These are phyloP conservation scores for Sporisorium reilianum DNA, from an alignment of 1,284 basidiomycete species.

Conservation along the genomic window DNA sequence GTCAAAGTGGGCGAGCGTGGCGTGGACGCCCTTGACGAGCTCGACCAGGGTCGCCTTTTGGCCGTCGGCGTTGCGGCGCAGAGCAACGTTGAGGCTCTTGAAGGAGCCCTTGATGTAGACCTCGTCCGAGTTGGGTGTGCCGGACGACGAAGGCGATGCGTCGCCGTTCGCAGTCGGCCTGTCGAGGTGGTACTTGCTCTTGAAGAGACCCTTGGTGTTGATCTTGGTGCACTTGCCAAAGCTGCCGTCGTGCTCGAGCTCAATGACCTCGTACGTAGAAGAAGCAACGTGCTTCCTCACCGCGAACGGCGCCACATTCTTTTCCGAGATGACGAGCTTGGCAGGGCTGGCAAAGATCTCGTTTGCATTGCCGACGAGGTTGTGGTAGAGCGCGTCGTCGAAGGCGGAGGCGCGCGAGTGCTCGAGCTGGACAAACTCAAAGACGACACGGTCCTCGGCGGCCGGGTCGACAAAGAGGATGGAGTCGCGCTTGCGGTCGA, in stretches of 20 bases:
- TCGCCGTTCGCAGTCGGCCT: background rate
- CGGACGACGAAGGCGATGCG: slow-evolving; percentile 2
- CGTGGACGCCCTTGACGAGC: slow-evolving; percentile 40
- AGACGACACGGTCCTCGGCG: slow-evolving; percentile 29
- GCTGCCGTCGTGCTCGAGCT: slow-evolving; percentile 29
- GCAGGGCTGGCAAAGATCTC: slow-evolving; percentile 34
- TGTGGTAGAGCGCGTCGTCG: slow-evolving; percentile 36
- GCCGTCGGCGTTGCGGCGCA: slow-evolving; percentile 33
- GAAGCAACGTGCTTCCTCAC: slow-evolving; percentile 50
- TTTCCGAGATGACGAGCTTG: slow-evolving; percentile 31
- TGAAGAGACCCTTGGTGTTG: slow-evolving; percentile 45
- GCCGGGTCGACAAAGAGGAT: slow-evolving; percentile 33
- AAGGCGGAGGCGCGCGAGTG: slow-evolving; percentile 13
- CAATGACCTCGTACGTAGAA: slow-evolving; percentile 43
- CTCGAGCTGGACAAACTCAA: slow-evolving; percentile 39
- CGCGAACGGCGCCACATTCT: slow-evolving; percentile 26
- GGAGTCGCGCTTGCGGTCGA: slow-evolving; percentile 34
- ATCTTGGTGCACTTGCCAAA: slow-evolving; percentile 47
- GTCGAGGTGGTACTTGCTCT: slow-evolving; percentile 48
- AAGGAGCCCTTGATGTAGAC: slow-evolving; percentile 48
- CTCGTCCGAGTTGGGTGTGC: slow-evolving; percentile 19
- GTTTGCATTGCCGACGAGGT: slow-evolving; percentile 19
- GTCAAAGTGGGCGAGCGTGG: slow-evolving; percentile 43
- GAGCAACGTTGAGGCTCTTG: slow-evolving; percentile 34
- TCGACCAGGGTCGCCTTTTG: slow-evolving; percentile 38